These are phyloP conservation scores for Mortierella alpina DNA, from an alignment of 192 early-diverging fungal genomes.

Conservation along the genomic window DNA sequence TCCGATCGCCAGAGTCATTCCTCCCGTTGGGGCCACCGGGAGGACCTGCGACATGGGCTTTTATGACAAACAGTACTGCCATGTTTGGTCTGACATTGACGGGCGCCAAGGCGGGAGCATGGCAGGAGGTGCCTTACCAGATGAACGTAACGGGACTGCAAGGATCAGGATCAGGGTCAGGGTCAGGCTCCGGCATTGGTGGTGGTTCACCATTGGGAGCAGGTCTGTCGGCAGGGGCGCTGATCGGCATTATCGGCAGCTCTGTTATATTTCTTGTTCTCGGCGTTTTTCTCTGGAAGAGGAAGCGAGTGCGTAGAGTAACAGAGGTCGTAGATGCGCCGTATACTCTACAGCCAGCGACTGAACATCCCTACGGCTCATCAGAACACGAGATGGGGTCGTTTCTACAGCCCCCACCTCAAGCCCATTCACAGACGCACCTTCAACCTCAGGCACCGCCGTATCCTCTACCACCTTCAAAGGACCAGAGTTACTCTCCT, in stretches of 20 bases:
- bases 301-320: background rate
- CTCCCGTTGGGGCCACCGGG: conserved; percentile 6
- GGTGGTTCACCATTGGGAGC: background rate
- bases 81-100: conserved; percentile 1
- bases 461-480: no score
- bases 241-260: conserved; percentile 3
- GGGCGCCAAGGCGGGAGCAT: conserved; percentile 5
- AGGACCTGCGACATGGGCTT: conserved; percentile 9
- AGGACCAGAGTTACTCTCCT: background rate
- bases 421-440: background rate
- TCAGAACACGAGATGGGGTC: no score
- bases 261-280: background rate
- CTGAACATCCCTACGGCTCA: no score
- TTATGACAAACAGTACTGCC: conserved; percentile 12
- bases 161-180: conserved; percentile 7
- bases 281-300: background rate
- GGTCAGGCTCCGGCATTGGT: background rate
- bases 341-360: background rate
- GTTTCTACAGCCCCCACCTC: no score
- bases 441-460: background rate
- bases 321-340: background rate
- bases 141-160: background rate
- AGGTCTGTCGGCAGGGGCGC: background rate
- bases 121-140: background rate
- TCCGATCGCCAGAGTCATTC: background rate